Base-by-base conservation (phyloP, 148 eudicot genomes). In the Chenopodium formosanum region DNA sequence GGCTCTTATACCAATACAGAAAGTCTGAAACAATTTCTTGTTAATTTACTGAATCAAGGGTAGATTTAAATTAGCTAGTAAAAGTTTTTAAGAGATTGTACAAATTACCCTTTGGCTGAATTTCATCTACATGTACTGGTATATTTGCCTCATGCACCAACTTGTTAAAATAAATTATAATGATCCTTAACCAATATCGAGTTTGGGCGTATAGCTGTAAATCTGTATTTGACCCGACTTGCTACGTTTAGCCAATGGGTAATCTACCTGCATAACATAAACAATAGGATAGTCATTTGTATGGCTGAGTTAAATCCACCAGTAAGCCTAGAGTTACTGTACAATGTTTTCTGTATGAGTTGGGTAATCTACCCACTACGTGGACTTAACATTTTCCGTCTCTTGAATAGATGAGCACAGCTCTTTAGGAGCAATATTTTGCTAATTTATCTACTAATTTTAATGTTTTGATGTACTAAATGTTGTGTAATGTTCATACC, bases 1-100 rank as follows among this genome's bases (percentile, higher is more conserved):
- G 66, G 82, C 73, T 80, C 79, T 74, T 53, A 31, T 16, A 66
- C 32, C 66, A 7, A 66, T 74, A 65, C 27, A 47, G 16, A 74
- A 20, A 73, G 37, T 62, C 63, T 63, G 60, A 63, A 73, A n/a
- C 67, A 60, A 62, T 40, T 23, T 9, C 77, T 29, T 60, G 50
- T 74, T 74, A 73, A 5, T 71, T 67, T 65, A 74, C 73, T 74
- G 31, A 27, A 8, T 71, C 70, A 67, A 67, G 34, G 34, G 32
- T 67, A 22, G 37, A 29, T 67, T 0, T 4, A 56, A 62, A 22
- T 62, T 62, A 73, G 58, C 17, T 47, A 27, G 60, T 32, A 29
- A 52, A 69, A 46, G 22, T 46, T 53, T 48, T n/a, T 48, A 47
- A 25, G 32, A n/a, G 76, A 73, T 10, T 40, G 47, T 40, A 70